Base-by-base conservation (phyloP, 1,284 basidiomycete species). In the Tilletia horrida region DNA sequence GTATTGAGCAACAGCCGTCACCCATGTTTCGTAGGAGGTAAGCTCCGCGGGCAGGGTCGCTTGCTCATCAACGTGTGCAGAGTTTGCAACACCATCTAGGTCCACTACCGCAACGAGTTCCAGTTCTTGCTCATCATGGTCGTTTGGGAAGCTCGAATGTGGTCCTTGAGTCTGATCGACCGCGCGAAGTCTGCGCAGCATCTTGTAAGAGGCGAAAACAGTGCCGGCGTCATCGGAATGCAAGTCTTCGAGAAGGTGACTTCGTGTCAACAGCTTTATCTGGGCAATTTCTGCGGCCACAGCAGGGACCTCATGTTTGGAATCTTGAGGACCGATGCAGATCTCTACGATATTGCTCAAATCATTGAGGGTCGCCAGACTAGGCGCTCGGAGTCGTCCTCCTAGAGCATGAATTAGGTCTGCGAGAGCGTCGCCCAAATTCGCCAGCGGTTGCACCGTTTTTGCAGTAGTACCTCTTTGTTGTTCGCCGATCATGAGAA, bases 41-140 rank as follows among this genome's bases (percentile, higher is more conserved):
- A 48, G 45, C 16, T n/a, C 18, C 45, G 45, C 45, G 18, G 16
- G 45, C 4, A 48, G 18, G 6, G 84, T 1, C 91, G 83, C 16
- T 86, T 81, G 23, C 89, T 85, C 69, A 86, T 86, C 25, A 94
- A 82, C 1, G 90, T 81, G 0, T 83, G 84, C 0, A 90, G 85
- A 8, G 92, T 76, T 4, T 84, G 82, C 84, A 83, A 14, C 91
- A 85, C 93, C 93, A 40, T 40, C 35, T 4, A 40, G 11, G 11
- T 13, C 55, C 23, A 29, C 27, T 7, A 16, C 11, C 27, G 55
- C 55, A 18, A 59, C 31, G 55, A 18, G 9, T 35, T 59, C 27
- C 55, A 59, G 16, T 35, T 59, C 55, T 29, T 11, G 27, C 3
- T 25, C 23, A 35, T 29, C 31, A 13, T 25, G 18, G 31, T 59